Evolutionary conservation across 345 rosid species (phyloP), one percentile per base, ranked within the genome.

Genomic region (Eucalyptus tenuipes): DNA sequence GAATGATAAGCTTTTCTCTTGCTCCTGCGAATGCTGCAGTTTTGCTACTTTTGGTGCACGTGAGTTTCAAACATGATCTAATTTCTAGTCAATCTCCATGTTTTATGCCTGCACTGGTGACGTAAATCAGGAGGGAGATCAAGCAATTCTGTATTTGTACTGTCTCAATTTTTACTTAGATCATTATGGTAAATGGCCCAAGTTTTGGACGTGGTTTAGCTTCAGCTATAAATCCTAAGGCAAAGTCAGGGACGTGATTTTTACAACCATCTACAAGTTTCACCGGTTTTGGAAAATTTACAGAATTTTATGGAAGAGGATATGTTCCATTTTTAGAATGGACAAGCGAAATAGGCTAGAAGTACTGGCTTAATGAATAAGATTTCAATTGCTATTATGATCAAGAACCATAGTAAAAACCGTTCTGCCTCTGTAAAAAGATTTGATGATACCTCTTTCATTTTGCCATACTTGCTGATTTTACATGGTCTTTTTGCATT

Each of bases 1-100:
- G 99, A 91, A 97, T 96, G 99, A 94, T 98, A 66, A 93, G 95
- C 91, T 92, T 97, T 86, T 97, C 99, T 91, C 93, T 95, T 55
- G 96, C 96, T 53, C 97, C 98, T 88, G 96, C 98, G 66, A 95
- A 97, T 94, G 97, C 94, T 37, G 94, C 95, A 81, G 87, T 95
- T 75, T 90, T 97, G 82, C 92, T 95, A 90, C 87, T 94, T 87
- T 61, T 98, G 87, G 90, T 94, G 86, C 98, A 93, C 88, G 99
- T 97, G 53, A 55, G 89, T 29, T 87, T 88, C 89, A 44, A 53
- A n/a, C 64, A 90, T 17, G 57, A 33, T 37, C 81, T 87, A 49
- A 87, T 75, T 57, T 24, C 37, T 42, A 20, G 29, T 86, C 84
- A 85, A 82, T 85, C 85, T 13, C 27, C 71, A 33, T 53, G 27